Percentiles rank a stretch among this genome's conserved stretches.
Conservation (phyloP, 2,329 filamentous ascomycete species). For the Exophiala dermatitidis region DNA sequence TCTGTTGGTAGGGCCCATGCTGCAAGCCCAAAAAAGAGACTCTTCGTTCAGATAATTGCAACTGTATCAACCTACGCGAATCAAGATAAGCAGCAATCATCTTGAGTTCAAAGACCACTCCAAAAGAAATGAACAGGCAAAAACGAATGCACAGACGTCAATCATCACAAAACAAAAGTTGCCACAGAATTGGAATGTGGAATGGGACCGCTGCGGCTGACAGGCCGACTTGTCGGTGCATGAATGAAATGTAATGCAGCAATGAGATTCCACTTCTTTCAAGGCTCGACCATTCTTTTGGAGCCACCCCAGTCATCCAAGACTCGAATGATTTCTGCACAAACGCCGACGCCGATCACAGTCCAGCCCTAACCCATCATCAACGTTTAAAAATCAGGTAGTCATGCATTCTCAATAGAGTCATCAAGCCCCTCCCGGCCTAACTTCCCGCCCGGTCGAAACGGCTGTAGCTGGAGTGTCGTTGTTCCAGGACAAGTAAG, state of each 20-base stretch:
- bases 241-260: not conserved
- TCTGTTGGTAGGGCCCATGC: not conserved
- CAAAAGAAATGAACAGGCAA: not conserved
- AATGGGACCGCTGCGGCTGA: not conserved
- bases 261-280: not conserved
- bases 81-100: not conserved
- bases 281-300: not conserved
- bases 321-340: not conserved
- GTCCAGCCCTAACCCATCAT: not conserved
- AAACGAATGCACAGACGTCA: slow-evolving; percentile 2
- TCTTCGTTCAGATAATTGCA: too few relatives aligned
- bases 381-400: slow-evolving; percentile 8
- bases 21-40: too few relatives aligned
- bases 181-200: not conserved
- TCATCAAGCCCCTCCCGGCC: slow-evolving; percentile 28
- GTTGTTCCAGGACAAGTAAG: slow-evolving; percentile 92
- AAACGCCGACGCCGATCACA: slow-evolving; percentile 17
- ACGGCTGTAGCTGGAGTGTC: slow-evolving; percentile 52
- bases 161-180: not conserved
- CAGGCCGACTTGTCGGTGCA: not conserved
- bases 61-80: not conserved
- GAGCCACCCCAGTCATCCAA: slow-evolving; percentile 1
- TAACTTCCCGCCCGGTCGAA: slow-evolving; percentile 51
- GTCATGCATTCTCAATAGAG: slow-evolving; percentile 10
- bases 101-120: not conserved